Percentiles rank a stretch among this genome's conserved stretches.
Conservation (phyloP, 2,329 filamentous ascomycete genomes). For the Geosmithia putterillii region DNA sequence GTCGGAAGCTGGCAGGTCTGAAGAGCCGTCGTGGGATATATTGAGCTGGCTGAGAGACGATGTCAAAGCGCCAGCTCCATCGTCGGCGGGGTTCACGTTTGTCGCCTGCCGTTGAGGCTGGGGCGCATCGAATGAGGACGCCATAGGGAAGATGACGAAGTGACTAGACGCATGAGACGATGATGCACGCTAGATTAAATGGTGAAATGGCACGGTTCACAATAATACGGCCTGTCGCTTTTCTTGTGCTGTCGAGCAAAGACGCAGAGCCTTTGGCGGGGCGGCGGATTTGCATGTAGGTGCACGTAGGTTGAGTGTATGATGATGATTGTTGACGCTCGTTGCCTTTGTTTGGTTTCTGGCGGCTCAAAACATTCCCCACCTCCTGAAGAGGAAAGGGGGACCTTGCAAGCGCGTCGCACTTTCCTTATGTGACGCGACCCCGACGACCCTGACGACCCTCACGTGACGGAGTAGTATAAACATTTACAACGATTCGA, state of each 20-base stretch:
- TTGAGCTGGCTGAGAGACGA: conserved; percentile 32
- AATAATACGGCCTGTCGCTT: neutral
- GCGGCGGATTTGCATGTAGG: neutral
- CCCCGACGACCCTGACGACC: neutral
- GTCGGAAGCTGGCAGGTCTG: conserved; percentile 8
- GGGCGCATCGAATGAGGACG: conserved; percentile 6
- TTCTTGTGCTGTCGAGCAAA: neutral
- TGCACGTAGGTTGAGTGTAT: too few species aligned
- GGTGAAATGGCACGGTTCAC: too few species aligned
- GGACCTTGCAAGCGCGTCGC: neutral
- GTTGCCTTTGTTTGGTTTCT: conserved; percentile 1
- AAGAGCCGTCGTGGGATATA: conserved; percentile 17
- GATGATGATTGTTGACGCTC: neutral
- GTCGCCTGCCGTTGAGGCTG: conserved; percentile 19
- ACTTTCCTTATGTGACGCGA: neutral
- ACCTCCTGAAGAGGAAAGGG: neutral
- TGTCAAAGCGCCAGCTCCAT: conserved; percentile 21
- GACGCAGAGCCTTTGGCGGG: neutral
- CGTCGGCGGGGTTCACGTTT: conserved; percentile 12
- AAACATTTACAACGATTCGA: neutral
- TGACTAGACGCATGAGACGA: neutral
- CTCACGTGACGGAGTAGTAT: neutral
- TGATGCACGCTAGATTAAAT: neutral
- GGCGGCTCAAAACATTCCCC: conserved; percentile 1
- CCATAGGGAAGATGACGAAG: neutral